These are phyloP conservation scores for Lentinula raphanica DNA, from an alignment of 768 basidiomycete species.

Conservation along the genomic window DNA sequence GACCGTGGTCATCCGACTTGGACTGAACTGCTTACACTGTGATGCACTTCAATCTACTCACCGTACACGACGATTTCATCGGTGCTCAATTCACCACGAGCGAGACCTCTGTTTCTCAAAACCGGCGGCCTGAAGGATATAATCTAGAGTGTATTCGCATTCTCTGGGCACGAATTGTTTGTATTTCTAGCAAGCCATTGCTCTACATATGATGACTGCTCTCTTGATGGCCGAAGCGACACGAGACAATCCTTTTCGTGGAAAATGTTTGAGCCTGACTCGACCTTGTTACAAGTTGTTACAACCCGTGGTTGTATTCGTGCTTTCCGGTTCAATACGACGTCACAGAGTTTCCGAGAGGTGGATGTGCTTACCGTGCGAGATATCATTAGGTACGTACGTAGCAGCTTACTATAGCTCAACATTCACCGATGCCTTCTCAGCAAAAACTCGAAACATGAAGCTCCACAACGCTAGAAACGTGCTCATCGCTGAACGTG, in stretches of 20 bases:
- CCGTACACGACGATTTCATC: too few relatives aligned
- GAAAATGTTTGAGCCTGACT: neutral
- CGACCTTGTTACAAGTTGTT: neutral
- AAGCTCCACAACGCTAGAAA: too few relatives aligned
- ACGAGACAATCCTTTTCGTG: too few relatives aligned
- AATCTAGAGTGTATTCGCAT: too few relatives aligned
- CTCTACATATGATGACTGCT: neutral
- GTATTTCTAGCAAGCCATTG: neutral
- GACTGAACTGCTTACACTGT: too few relatives aligned
- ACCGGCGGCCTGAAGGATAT: neutral
- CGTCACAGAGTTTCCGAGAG: neutral
- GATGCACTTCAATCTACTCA: too few relatives aligned
- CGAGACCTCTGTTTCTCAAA: neutral
- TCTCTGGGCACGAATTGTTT: neutral
- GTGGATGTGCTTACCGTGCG: neutral
- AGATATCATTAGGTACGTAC: neutral
- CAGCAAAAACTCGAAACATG: too few relatives aligned
- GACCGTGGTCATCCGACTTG: too few relatives aligned
- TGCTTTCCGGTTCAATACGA: neutral
- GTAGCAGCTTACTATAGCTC: too few relatives aligned
- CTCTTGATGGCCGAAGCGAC: neutral
- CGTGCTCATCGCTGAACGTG: neutral
- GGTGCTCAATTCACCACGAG: neutral
- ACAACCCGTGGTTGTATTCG: neutral
- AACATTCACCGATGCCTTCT: too few relatives aligned